A percentile compares a stretch with the other conserved stretches of the same genome.
Evolutionary conservation across 108 stramenopile species (phyloP).

Genomic region (Pseudonitzschia multistriata): DNA sequence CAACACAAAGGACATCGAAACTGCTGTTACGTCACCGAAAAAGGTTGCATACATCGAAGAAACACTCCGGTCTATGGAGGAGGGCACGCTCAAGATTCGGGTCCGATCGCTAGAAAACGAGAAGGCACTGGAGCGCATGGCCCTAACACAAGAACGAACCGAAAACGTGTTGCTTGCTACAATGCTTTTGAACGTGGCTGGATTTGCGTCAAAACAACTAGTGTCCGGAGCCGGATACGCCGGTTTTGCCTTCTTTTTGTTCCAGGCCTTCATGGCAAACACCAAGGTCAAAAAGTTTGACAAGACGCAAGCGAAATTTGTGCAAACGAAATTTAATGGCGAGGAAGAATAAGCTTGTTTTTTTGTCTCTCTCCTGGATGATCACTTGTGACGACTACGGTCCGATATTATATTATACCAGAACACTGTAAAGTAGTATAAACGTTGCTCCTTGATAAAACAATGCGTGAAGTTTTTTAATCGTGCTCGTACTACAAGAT

Average conservation of each 20-base stretch:
- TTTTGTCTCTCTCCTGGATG: no score
- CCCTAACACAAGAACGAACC: slow-evolving; percentile 70
- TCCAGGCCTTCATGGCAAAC: slow-evolving; percentile 68
- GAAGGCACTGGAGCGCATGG: slow-evolving; percentile 86
- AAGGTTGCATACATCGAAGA: slow-evolving; percentile 92
- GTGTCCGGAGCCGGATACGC: slow-evolving; percentile 45
- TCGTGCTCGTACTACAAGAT: no score
- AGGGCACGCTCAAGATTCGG: slow-evolving; percentile 89
- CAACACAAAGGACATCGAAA: slow-evolving; percentile 72
- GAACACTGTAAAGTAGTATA: no score
- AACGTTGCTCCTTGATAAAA: no score
- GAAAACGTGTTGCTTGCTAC: slow-evolving; percentile 77
- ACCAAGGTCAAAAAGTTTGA: slow-evolving; percentile 85
- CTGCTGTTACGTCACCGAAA: slow-evolving; percentile 71
- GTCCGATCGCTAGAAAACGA: slow-evolving; percentile 93
- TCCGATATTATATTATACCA: no score
- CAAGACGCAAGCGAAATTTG: slow-evolving; percentile 83
- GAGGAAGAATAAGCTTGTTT: slow-evolving; percentile 41
- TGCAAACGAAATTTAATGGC: slow-evolving; percentile 62
- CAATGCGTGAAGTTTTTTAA: no score
- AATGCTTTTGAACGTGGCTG: slow-evolving; percentile 70
- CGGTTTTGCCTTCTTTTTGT: slow-evolving; percentile 66
- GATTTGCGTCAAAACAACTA: slow-evolving; percentile 47
- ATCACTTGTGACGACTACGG: no score
- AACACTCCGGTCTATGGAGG: slow-evolving; percentile 79